A percentile compares a stretch with the other conserved stretches of the same genome.
phyloP scores from a whole-genome alignment of 2,329 filamentous ascomycete species.

The Cladosporium sp. region DNA sequence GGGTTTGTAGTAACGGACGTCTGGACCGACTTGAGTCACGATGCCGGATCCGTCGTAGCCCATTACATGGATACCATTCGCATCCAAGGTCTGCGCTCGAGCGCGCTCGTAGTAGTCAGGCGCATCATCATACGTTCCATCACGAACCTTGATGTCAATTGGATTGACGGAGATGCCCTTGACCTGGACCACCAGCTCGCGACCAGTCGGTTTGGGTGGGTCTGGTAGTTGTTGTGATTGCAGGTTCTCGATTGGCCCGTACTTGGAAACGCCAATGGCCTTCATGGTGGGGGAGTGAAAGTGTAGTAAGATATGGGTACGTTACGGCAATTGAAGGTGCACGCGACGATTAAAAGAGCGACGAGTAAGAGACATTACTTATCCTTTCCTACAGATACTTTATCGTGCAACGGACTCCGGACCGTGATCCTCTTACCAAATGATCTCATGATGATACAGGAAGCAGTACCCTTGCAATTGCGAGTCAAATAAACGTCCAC shows the following conservation, averaged over 20 bases:
- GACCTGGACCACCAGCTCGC: slow-evolving; percentile 36
- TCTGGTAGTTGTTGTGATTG: slow-evolving; percentile 28
- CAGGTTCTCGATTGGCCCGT: slow-evolving; percentile 28
- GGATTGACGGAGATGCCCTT: slow-evolving; percentile 39
- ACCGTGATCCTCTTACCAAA: no score
- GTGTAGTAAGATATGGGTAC: no score
- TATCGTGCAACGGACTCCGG: no score
- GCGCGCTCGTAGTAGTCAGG: slow-evolving; percentile 33
- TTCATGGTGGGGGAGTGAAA: slow-evolving; percentile 21
- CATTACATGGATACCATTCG: slow-evolving; percentile 35
- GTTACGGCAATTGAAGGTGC: no score
- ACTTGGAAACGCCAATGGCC: slow-evolving; percentile 29
- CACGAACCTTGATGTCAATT: slow-evolving; percentile 36
- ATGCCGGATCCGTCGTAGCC: slow-evolving; percentile 44
- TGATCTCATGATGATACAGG: neutral
- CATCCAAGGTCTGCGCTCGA: neutral
- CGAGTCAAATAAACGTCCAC: neutral
- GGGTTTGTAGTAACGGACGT: slow-evolving; percentile 34
- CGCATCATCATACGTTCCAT: slow-evolving; percentile 34
- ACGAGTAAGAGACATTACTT: no score
- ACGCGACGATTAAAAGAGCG: no score
- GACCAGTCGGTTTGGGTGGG: slow-evolving; percentile 27
- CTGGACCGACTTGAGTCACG: slow-evolving; percentile 29
- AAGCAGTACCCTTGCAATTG: neutral
- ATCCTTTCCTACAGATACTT: no score